Evolutionary conservation across 2,329 filamentous ascomycete genomes (phyloP).

Genomic region (Diaporthe nobilis): DNA sequence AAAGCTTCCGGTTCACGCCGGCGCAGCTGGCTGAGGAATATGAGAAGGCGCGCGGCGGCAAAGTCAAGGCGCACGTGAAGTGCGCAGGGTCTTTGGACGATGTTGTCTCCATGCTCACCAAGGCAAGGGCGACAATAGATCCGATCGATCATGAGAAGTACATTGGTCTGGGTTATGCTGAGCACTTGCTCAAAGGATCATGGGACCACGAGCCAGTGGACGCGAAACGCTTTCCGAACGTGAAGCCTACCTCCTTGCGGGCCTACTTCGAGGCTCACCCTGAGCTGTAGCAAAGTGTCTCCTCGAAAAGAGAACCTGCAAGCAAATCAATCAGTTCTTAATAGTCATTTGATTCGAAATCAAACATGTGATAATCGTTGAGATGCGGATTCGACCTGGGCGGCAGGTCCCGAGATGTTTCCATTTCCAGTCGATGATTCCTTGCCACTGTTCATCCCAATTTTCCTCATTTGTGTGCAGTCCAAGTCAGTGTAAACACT

Average conservation of each 20-base stretch:
- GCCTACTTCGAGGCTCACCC: slow-evolving; percentile 8
- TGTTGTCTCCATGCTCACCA: slow-evolving; percentile 7
- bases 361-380: neutral
- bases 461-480: too few species aligned
- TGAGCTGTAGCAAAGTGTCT: neutral
- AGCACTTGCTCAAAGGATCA: neutral
- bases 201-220: slow-evolving; percentile 14
- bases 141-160: slow-evolving; percentile 12
- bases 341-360: too few species aligned
- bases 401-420: too few species aligned
- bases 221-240: neutral
- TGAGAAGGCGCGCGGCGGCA: slow-evolving; percentile 12
- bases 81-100: slow-evolving; percentile 1
- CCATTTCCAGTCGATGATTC: too few species aligned
- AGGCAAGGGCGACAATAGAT: slow-evolving; percentile 11
- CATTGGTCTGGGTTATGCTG: slow-evolving; percentile 8
- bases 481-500: too few species aligned
- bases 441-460: too few species aligned
- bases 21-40: slow-evolving; percentile 11
- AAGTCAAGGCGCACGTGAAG: slow-evolving; percentile 12
- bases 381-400: too few species aligned
- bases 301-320: too few species aligned
- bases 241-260: slow-evolving; percentile 6
- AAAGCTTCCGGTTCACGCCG: slow-evolving; percentile 12
- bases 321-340: neutral